Conservation (phyloP, 352 stramenopile species). For the Hyaloperonospora arabidopsidis region DNA sequence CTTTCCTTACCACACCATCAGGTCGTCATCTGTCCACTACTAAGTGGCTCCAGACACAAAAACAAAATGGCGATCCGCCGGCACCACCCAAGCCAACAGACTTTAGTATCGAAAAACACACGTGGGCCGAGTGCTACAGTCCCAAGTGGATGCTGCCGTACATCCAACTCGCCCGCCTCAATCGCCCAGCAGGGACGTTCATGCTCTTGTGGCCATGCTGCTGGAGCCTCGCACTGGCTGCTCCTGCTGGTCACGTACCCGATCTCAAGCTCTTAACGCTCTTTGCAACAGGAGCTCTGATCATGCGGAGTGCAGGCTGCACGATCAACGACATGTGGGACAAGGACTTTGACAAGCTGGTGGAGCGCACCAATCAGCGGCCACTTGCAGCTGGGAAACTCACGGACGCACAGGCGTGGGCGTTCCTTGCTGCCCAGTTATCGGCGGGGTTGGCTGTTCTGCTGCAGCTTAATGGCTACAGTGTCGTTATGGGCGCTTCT, state of each 20-base stretch:
- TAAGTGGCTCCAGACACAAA: not conserved
- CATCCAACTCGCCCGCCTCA: slow-evolving; percentile 80
- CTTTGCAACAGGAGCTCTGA: slow-evolving; percentile 87
- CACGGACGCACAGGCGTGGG: slow-evolving; percentile 84
- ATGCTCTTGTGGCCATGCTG: slow-evolving; percentile 96
- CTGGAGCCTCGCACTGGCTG: slow-evolving; percentile 94
- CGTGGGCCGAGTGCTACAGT: slow-evolving; percentile 73
- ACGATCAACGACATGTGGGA: slow-evolving; percentile 99
- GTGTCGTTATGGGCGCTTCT: slow-evolving; percentile 87
- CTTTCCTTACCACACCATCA: too few relatives aligned
- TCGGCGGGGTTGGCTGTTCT: slow-evolving; percentile 89
- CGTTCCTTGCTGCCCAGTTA: slow-evolving; percentile 92
- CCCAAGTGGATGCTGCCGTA: slow-evolving; percentile 79
- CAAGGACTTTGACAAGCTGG: slow-evolving; percentile 93
- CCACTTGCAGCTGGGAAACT: slow-evolving; percentile 90
- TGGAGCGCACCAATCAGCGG: slow-evolving; percentile 91
- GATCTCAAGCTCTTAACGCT: slow-evolving; percentile 76
- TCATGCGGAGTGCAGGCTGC: slow-evolving; percentile 96
- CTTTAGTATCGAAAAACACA: slow-evolving; percentile 79
- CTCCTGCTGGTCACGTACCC: slow-evolving; percentile 65
- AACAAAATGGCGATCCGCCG: slow-evolving; percentile 15
- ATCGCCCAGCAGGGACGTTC: slow-evolving; percentile 85
- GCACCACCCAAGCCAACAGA: not conserved
- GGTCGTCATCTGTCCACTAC: not conserved
- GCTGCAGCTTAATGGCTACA: slow-evolving; percentile 92